These are phyloP conservation scores for Scutellaria baicalensis DNA, from an alignment of 257 asterid species.

Conservation along the genomic window DNA sequence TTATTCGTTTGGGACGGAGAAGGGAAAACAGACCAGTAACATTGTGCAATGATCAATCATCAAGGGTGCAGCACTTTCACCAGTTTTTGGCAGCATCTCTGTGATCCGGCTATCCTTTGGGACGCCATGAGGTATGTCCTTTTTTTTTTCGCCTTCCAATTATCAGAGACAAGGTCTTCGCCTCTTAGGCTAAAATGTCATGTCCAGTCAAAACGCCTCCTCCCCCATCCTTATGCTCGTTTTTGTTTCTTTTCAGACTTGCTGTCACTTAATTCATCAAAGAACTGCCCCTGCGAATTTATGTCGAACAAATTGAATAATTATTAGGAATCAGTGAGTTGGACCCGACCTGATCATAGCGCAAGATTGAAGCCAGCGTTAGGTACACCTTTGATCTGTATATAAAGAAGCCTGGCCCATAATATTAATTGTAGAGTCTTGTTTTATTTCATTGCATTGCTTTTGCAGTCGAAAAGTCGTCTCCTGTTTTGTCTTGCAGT, in stretches of 20 bases:
- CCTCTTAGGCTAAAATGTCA: not conserved
- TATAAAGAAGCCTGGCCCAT: slow-evolving; percentile 30
- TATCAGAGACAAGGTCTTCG: not conserved
- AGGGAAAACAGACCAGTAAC: slow-evolving; percentile 28
- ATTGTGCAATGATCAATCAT: slow-evolving; percentile 18
- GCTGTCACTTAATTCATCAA: slow-evolving; percentile 12
- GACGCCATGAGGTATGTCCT: slow-evolving; percentile 17
- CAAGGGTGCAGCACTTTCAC: slow-evolving; percentile 40
- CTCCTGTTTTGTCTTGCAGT: slow-evolving; percentile 15
- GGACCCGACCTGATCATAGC: slow-evolving; percentile 11
- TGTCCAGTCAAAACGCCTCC: not conserved
- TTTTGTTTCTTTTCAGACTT: not conserved
- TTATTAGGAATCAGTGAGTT: slow-evolving; percentile 5
- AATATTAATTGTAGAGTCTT: slow-evolving; percentile 30
- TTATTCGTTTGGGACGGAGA: slow-evolving; percentile 59
- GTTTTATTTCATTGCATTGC: slow-evolving; percentile 23
- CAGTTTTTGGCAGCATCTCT: slow-evolving; percentile 38
- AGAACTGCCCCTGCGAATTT: slow-evolving; percentile 11
- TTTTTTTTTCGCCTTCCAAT: too few species aligned
- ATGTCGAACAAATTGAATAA: slow-evolving; percentile 14
- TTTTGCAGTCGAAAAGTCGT: slow-evolving; percentile 14
- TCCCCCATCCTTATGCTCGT: not conserved
- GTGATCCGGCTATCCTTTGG: slow-evolving; percentile 5
- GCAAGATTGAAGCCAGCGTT: slow-evolving; percentile 28
- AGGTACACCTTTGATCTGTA: slow-evolving; percentile 31